phyloP scores from a whole-genome alignment of 2,329 filamentous ascomycete species.

The Neofusicoccum umdonicola region DNA sequence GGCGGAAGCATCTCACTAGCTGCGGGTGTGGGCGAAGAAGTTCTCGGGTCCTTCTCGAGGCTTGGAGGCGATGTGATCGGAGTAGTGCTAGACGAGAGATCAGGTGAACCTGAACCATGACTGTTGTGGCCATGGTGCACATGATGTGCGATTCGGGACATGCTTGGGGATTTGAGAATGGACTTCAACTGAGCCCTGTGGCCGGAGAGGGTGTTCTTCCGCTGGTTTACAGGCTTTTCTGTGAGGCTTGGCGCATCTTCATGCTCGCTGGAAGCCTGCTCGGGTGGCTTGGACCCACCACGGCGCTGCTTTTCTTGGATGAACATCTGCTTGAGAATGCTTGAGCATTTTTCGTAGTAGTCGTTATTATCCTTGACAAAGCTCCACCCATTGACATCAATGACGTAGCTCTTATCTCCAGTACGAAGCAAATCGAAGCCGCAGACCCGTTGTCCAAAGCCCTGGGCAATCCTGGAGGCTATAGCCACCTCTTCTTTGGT shows the following conservation, averaged over 20 bases:
- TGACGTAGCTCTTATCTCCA: constrained; percentile 88
- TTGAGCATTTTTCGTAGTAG: constrained; percentile 90
- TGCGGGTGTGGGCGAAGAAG: background rate
- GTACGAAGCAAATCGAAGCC: constrained; percentile 92
- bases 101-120: constrained; percentile 45
- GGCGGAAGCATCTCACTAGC: constrained; percentile 31
- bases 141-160: constrained; percentile 56
- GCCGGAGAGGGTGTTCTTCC: constrained; percentile 33
- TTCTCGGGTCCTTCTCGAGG: constrained; percentile 38
- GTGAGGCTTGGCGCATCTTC: background rate
- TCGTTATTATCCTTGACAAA: constrained; percentile 99
- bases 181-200: constrained; percentile 53
- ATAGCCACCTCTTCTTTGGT: constrained; percentile 77
- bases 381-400: constrained; percentile 99
- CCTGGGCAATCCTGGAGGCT: constrained; percentile 83
- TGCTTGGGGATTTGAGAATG: constrained; percentile 64
- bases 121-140: constrained; percentile 41
- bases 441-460: constrained; percentile 92
- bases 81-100: constrained; percentile 40
- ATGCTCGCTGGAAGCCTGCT: constrained; percentile 29
- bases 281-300: constrained; percentile 50
- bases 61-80: constrained; percentile 45
- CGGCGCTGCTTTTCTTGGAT: constrained; percentile 71
- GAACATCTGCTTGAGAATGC: constrained; percentile 84
- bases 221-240: constrained; percentile 18